A percentile compares a stretch with the other conserved stretches of the same genome.
These are phyloP conservation scores for Hypoxylon sp. DNA, from an alignment of 2,329 filamentous ascomycete genomes.

Conservation along the genomic window DNA sequence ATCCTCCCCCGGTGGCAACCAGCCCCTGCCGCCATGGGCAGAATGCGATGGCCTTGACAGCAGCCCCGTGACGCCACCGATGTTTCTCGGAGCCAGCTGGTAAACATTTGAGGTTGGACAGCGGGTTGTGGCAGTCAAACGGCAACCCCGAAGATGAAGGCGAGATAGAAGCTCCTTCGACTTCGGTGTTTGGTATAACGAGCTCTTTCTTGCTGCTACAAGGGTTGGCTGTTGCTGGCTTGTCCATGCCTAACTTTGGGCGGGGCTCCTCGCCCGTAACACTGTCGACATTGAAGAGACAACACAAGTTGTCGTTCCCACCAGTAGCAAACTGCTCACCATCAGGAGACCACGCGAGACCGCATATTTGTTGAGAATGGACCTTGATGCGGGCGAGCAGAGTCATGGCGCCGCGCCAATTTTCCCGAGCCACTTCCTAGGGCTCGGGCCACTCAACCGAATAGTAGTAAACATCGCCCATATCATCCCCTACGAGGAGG, in stretches of 20 bases:
- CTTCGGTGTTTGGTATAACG: neutral
- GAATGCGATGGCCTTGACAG: conserved; percentile 97
- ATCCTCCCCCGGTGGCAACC: conserved; percentile 91
- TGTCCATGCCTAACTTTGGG: conserved; percentile 1
- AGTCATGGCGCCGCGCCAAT: conserved; percentile 84
- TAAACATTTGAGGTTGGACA: conserved; percentile 61
- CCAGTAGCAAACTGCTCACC: conserved; percentile 86
- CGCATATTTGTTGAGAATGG: conserved; percentile 92
- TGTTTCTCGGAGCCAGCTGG: conserved; percentile 74
- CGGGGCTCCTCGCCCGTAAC: conserved; percentile 60
- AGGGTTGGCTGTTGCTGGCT: neutral
- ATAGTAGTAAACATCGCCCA: conserved; percentile 89
- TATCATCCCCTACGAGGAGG: conserved; percentile 87
- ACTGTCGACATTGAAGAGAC: conserved; percentile 79
- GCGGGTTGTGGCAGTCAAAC: conserved; percentile 13
- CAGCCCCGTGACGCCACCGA: conserved; percentile 84
- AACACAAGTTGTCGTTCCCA: conserved; percentile 92
- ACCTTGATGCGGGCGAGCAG: conserved; percentile 82
- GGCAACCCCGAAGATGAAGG: conserved; percentile 6
- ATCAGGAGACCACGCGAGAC: conserved; percentile 87
- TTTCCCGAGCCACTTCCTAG: conserved; percentile 73
- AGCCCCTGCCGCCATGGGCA: conserved; percentile 93
- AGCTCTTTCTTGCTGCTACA: conserved; percentile 1
- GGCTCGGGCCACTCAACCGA: conserved; percentile 85
- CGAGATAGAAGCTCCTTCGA: conserved; percentile 3